phyloP scores from a whole-genome alignment of 1,139 yeast genomes.

The Hemisphaericaspora xylanilytica region DNA sequence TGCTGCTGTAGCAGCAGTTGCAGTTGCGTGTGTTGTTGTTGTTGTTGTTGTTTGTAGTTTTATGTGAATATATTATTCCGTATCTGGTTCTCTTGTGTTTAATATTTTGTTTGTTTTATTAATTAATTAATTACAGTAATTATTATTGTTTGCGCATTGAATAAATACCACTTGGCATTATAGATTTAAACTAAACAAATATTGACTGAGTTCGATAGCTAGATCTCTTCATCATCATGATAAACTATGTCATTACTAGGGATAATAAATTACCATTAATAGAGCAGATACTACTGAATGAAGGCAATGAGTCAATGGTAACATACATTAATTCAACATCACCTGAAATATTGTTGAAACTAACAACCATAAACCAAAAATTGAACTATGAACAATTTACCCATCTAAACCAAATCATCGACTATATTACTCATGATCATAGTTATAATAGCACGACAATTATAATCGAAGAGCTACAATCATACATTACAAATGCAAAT shows the following conservation, averaged over 20 bases:
- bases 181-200: too few species aligned
- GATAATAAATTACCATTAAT: conserved; percentile 6
- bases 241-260: conserved; percentile 6
- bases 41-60: too few species aligned
- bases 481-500: neutral
- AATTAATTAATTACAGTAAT: too few species aligned
- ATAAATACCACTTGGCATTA: too few species aligned
- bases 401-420: conserved; percentile 5
- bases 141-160: too few species aligned
- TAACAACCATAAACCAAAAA: conserved; percentile 1
- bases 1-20: too few species aligned
- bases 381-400: conserved; percentile 12
- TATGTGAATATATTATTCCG: too few species aligned
- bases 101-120: too few species aligned
- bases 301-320: neutral
- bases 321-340: conserved; percentile 14
- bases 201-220: too few species aligned
- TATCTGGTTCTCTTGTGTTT: too few species aligned
- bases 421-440: neutral
- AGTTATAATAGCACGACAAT: neutral
- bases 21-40: too few species aligned
- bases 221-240: too few species aligned
- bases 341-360: conserved; percentile 9
- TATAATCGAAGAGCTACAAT: conserved; percentile 9
- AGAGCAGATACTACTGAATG: conserved; percentile 3